phyloP scores from a whole-genome alignment of 1,139 yeast species.

The Keqinozyma sinolaborantium region DNA sequence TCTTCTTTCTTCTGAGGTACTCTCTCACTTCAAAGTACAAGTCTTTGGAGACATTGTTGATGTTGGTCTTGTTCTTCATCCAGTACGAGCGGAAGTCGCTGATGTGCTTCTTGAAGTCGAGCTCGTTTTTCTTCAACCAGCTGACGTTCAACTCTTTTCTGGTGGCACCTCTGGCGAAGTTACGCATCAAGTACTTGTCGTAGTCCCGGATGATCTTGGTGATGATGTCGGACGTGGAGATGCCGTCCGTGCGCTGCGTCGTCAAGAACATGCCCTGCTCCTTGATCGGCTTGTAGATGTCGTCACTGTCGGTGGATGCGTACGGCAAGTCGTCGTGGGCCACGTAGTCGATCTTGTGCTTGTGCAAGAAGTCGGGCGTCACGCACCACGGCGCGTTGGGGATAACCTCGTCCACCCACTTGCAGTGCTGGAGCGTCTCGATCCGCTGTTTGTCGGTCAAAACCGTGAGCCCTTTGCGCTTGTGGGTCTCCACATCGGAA shows the following conservation, averaged over 20 bases:
- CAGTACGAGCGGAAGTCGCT: slow-evolving; percentile 82
- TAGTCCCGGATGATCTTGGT: slow-evolving; percentile 93
- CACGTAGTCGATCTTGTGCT: slow-evolving; percentile 88
- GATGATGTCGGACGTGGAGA: slow-evolving; percentile 92
- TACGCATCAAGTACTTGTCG: slow-evolving; percentile 93
- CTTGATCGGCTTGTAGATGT: slow-evolving; percentile 89
- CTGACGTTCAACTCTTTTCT: slow-evolving; percentile 94
- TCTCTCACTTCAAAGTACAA: slow-evolving; percentile 80
- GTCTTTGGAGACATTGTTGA: slow-evolving; percentile 76
- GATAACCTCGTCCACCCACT: slow-evolving; percentile 96
- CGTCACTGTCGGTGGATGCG: slow-evolving; percentile 82
- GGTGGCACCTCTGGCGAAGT: slow-evolving; percentile 96
- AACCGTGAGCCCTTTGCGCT: slow-evolving; percentile 89
- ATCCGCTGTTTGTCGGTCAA: slow-evolving; percentile 82
- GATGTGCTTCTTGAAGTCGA: slow-evolving; percentile 88
- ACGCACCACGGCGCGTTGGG: slow-evolving; percentile 97
- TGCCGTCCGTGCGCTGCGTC: slow-evolving; percentile 95
- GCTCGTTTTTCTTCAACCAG: slow-evolving; percentile 95
- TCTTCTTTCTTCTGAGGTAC: slow-evolving; percentile 56
- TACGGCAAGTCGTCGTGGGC: slow-evolving; percentile 98
- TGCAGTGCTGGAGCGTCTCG: slow-evolving; percentile 86
- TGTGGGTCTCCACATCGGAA: slow-evolving; percentile 85
- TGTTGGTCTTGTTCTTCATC: slow-evolving; percentile 65
- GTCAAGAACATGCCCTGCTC: slow-evolving; percentile 86
- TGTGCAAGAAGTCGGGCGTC: slow-evolving; percentile 70